Evolutionary conservation across 345 rosid species (phyloP).

Genomic region (Bretschneidera sinensis): DNA sequence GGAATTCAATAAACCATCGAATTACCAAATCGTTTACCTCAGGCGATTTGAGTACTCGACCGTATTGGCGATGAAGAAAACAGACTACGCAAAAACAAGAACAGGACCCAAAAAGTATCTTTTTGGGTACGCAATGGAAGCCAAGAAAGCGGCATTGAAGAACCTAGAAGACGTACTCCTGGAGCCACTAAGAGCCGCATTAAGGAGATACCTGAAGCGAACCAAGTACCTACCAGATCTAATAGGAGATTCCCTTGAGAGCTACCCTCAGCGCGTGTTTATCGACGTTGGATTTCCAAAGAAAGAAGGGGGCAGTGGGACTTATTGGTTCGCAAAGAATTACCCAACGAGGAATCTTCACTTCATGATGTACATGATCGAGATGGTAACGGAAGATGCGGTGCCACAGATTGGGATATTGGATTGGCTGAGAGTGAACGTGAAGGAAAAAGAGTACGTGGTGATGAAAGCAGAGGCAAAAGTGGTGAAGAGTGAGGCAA

Average conservation of each 20-base stretch:
- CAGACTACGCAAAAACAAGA: slow-evolving; percentile 11
- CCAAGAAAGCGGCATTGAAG: slow-evolving; percentile 46
- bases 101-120: slow-evolving; percentile 28
- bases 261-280: slow-evolving; percentile 59
- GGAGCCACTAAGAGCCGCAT: slow-evolving; percentile 72
- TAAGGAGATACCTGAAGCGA: slow-evolving; percentile 52
- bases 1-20: slow-evolving; percentile 31
- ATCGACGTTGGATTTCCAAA: slow-evolving; percentile 53
- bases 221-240: slow-evolving; percentile 58
- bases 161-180: slow-evolving; percentile 73
- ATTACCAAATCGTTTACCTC: slow-evolving; percentile 47
- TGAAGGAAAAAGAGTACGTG: slow-evolving; percentile 59
- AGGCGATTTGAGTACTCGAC: slow-evolving; percentile 29
- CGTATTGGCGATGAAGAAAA: slow-evolving; percentile 54
- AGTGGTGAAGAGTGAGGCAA: slow-evolving; percentile 53
- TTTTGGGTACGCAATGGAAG: slow-evolving; percentile 25
- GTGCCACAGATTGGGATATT: slow-evolving; percentile 39
- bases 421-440: slow-evolving; percentile 63
- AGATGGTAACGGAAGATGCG: slow-evolving; percentile 35
- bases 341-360: slow-evolving; percentile 64
- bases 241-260: slow-evolving; percentile 49
- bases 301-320: slow-evolving; percentile 45
- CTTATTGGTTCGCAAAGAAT: slow-evolving; percentile 51
- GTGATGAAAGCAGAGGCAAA: slow-evolving; percentile 87
- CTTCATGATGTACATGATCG: slow-evolving; percentile 68